These are phyloP conservation scores for Aspergillus udagawae DNA, from an alignment of 2,329 filamentous ascomycete species.

Conservation along the genomic window DNA sequence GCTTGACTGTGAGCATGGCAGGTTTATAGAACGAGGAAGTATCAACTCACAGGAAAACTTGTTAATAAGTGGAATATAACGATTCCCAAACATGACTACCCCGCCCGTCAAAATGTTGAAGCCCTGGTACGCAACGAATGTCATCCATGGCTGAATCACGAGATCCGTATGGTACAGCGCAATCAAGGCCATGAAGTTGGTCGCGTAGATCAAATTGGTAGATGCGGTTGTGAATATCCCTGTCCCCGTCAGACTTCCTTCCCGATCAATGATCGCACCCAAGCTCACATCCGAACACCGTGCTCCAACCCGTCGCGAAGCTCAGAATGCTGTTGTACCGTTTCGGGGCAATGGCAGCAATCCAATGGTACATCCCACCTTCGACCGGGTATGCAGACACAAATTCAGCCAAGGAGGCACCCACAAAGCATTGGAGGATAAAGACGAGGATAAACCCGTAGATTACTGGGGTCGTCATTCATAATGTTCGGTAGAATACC, in stretches of 20 bases:
- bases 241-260: constrained; percentile 9
- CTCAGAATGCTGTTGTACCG: constrained; percentile 39
- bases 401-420: constrained; percentile 46
- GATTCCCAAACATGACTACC: constrained; percentile 49
- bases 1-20: neutral
- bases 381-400: constrained; percentile 48
- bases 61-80: constrained; percentile 42
- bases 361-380: constrained; percentile 52
- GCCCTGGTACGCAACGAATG: constrained; percentile 40
- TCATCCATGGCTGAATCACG: constrained; percentile 46
- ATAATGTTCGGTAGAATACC: neutral
- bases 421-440: constrained; percentile 45
- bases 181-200: constrained; percentile 41
- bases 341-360: constrained; percentile 45
- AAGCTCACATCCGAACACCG: constrained; percentile 36
- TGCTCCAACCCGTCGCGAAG: constrained; percentile 46
- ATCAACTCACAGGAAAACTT: constrained; percentile 37
- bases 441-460: constrained; percentile 50
- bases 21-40: neutral
- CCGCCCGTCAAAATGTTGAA: constrained; percentile 42
- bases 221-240: constrained; percentile 46
- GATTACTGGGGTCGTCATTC: constrained; percentile 36
- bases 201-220: constrained; percentile 44
- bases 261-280: neutral
- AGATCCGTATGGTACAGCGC: constrained; percentile 40